Conservation (phyloP, 2,329 filamentous ascomycete genomes). For the Phialemonium atrogriseum region DNA sequence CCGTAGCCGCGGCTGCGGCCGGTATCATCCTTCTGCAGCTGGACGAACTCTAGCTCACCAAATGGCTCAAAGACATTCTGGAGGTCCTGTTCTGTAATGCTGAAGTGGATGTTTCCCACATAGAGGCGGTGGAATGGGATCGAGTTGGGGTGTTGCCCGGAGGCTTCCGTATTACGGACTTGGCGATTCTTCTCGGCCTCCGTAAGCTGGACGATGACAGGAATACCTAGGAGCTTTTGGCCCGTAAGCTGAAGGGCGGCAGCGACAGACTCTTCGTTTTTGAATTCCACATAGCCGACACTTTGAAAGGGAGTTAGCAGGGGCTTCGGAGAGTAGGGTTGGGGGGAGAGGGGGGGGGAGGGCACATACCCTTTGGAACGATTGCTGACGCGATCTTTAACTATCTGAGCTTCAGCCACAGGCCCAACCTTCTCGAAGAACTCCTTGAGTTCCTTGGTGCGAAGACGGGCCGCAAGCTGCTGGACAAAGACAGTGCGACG, state of each 20-base stretch:
- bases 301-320: constrained; percentile 43
- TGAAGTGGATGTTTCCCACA: constrained; percentile 99
- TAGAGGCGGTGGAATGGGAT: constrained; percentile 97
- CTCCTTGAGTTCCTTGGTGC: constrained; percentile 83
- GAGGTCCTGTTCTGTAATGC: constrained; percentile 91
- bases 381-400: constrained; percentile 93
- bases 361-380: constrained; percentile 85
- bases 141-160: constrained; percentile 64
- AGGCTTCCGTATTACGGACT: constrained; percentile 70
- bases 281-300: constrained; percentile 99
- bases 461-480: constrained; percentile 87
- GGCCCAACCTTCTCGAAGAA: constrained; percentile 95
- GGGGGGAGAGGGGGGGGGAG: neutral
- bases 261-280: constrained; percentile 85
- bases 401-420: constrained; percentile 96
- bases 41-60: constrained; percentile 94
- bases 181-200: constrained; percentile 99
- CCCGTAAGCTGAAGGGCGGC: constrained; percentile 96
- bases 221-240: constrained; percentile 96
- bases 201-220: constrained; percentile 95
- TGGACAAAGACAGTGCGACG: constrained; percentile 96
- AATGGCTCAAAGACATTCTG: constrained; percentile 97
- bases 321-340: constrained; percentile 1
- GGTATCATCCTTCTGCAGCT: constrained; percentile 91
- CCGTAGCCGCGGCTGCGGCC: constrained; percentile 91